These are phyloP conservation scores for Ramalina intermedia DNA, from an alignment of 495 filamentous ascomycete species.

Conservation along the genomic window DNA sequence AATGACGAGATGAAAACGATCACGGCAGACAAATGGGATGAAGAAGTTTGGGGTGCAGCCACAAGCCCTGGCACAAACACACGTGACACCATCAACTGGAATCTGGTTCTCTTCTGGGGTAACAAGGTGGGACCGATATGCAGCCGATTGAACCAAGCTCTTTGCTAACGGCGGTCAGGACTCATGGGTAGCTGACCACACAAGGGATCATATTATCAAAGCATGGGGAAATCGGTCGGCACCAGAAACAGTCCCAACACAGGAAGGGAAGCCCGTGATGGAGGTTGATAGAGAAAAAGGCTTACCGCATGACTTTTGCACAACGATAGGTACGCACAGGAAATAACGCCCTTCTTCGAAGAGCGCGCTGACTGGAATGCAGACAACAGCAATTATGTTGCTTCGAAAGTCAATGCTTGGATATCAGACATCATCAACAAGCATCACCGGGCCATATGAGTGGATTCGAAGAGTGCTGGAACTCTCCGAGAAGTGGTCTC, in stretches of 20 bases:
- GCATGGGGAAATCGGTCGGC: constrained; percentile 23
- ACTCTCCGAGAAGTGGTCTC: too few species aligned
- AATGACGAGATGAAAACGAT: constrained; percentile 67
- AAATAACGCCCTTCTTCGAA: background rate
- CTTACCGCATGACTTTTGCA: constrained; percentile 70
- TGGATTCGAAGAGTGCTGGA: background rate
- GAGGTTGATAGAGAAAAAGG: constrained; percentile 51
- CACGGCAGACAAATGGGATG: constrained; percentile 59
- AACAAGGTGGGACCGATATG: constrained; percentile 19
- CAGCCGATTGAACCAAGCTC: background rate
- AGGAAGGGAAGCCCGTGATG: constrained; percentile 45
- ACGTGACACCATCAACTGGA: constrained; percentile 23
- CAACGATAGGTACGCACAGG: constrained; percentile 39
- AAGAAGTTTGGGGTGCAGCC: constrained; percentile 63
- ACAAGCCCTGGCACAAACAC: constrained; percentile 24
- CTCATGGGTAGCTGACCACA: constrained; percentile 67
- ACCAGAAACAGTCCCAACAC: constrained; percentile 2
- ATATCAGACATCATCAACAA: constrained; percentile 11
- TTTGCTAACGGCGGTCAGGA: constrained; percentile 29
- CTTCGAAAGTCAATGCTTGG: constrained; percentile 12
- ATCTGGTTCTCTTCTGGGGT: constrained; percentile 70
- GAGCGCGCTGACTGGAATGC: too few species aligned
- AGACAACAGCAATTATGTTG: constrained; percentile 13
- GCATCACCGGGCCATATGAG: constrained; percentile 6
- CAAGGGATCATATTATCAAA: constrained; percentile 59